These are phyloP conservation scores for Hypomontagnella monticulosa DNA, from an alignment of 495 filamentous ascomycete species.

Conservation along the genomic window DNA sequence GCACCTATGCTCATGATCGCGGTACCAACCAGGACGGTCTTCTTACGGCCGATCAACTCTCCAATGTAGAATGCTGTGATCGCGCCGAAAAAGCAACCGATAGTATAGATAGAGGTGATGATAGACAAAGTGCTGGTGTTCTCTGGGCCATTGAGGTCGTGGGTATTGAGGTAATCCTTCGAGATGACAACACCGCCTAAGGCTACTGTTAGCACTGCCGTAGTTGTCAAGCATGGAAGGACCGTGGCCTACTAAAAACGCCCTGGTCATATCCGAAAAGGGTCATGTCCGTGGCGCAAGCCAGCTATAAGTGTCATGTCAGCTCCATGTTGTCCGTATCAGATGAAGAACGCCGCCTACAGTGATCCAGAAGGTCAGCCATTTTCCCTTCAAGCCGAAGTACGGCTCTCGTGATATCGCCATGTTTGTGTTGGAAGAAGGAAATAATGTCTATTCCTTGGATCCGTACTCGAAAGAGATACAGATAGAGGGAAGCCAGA, in stretches of 20 bases:
- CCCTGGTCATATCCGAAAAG: slow-evolving; percentile 69
- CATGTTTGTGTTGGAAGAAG: slow-evolving; percentile 16
- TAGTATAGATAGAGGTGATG: slow-evolving; percentile 71
- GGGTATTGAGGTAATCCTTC: slow-evolving; percentile 63
- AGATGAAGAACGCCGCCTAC: slow-evolving; percentile 42
- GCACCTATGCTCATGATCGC: slow-evolving; percentile 69
- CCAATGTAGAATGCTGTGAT: slow-evolving; percentile 68
- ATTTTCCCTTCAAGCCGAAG: slow-evolving; percentile 66
- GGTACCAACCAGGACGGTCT: slow-evolving; percentile 63
- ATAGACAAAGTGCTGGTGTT: slow-evolving; percentile 63
- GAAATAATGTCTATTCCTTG: slow-evolving; percentile 1
- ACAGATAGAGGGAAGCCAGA: slow-evolving; percentile 1
- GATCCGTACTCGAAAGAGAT: slow-evolving; percentile 1
- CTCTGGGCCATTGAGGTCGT: slow-evolving; percentile 58
- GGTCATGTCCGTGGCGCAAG: slow-evolving; percentile 67
- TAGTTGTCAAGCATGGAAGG: not conserved
- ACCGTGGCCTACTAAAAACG: slow-evolving; percentile 36
- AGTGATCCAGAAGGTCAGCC: slow-evolving; percentile 69
- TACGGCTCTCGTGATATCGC: slow-evolving; percentile 53
- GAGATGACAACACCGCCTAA: slow-evolving; percentile 66
- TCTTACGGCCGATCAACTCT: slow-evolving; percentile 67
- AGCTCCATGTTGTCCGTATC: not conserved
- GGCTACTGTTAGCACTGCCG: slow-evolving; percentile 21
- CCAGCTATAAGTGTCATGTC: slow-evolving; percentile 46
- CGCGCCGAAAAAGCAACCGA: slow-evolving; percentile 72